Evolutionary conservation across 1,139 yeast genomes (phyloP).

Genomic region (Blastobotrys raffinosifermentans): DNA sequence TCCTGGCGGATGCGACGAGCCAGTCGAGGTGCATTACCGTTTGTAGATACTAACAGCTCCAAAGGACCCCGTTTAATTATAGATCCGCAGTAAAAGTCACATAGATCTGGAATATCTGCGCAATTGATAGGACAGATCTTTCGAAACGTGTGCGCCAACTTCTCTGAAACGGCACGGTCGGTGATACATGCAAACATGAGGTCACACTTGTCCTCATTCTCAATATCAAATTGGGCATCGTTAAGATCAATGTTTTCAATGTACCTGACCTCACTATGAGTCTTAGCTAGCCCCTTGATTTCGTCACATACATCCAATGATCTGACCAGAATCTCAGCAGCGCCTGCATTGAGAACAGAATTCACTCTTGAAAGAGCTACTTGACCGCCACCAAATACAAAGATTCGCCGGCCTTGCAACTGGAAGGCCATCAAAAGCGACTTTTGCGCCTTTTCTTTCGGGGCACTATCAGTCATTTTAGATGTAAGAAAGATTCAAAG

Average conservation of each 20-base stretch:
- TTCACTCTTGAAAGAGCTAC: slow-evolving; percentile 69
- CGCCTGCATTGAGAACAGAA: slow-evolving; percentile 64
- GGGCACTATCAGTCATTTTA: slow-evolving; percentile 3
- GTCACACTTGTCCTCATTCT: slow-evolving; percentile 38
- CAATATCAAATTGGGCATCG: slow-evolving; percentile 16
- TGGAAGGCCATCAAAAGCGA: slow-evolving; percentile 72
- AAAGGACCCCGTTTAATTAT: slow-evolving; percentile 71
- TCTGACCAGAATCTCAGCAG: slow-evolving; percentile 62
- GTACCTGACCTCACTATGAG: slow-evolving; percentile 12
- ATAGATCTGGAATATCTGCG: slow-evolving; percentile 76
- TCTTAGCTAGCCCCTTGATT: slow-evolving; percentile 4
- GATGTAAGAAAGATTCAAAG: too few relatives aligned
- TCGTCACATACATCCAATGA: slow-evolving; percentile 47
- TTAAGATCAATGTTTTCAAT: slow-evolving; percentile 19
- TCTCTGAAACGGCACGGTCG: slow-evolving; percentile 55
- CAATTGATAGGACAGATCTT: slow-evolving; percentile 58
- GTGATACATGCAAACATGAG: slow-evolving; percentile 73
- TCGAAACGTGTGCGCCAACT: slow-evolving; percentile 57
- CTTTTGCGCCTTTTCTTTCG: too few relatives aligned
- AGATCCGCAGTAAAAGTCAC: slow-evolving; percentile 85
- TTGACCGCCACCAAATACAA: slow-evolving; percentile 78
- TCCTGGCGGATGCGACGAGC: slow-evolving; percentile 60
- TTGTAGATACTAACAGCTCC: slow-evolving; percentile 78
- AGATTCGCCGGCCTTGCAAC: slow-evolving; percentile 55
- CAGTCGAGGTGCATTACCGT: slow-evolving; percentile 76